A percentile compares a stretch with the other conserved stretches of the same genome.
These are phyloP conservation scores for Penicillium psychrofluorescens DNA, from an alignment of 495 filamentous ascomycete genomes.

Conservation along the genomic window DNA sequence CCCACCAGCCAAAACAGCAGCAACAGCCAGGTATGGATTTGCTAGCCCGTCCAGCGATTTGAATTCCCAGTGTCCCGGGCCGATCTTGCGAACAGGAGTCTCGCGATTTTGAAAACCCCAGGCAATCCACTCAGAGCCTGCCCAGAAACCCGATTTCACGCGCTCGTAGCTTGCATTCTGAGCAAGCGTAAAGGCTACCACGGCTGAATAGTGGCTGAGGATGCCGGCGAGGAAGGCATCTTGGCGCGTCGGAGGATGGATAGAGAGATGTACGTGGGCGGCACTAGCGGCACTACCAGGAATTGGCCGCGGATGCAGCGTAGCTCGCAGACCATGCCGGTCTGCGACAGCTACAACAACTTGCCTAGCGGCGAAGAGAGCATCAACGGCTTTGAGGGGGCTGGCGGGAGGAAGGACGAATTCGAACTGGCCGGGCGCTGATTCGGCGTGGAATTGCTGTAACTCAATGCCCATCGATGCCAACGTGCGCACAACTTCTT, in stretches of 20 bases:
- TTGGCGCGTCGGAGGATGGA: conserved; percentile 19
- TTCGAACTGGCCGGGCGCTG: conserved; percentile 71
- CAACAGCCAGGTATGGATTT: conserved; percentile 40
- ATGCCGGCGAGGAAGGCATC: conserved; percentile 33
- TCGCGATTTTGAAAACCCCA: conserved; percentile 42
- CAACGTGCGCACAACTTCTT: conserved; percentile 55
- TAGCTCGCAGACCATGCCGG: conserved; percentile 52
- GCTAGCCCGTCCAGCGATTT: conserved; percentile 34
- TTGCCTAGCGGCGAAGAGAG: conserved; percentile 63
- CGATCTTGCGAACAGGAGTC: conserved; percentile 34
- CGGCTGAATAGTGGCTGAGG: conserved; percentile 20
- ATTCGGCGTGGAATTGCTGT: conserved; percentile 73
- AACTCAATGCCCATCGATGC: conserved; percentile 55
- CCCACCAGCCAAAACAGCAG: conserved; percentile 61
- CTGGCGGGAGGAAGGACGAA: conserved; percentile 61
- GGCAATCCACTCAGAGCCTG: conserved; percentile 35
- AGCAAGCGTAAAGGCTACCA: conserved; percentile 31
- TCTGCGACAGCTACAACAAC: conserved; percentile 47
- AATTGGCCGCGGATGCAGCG: conserved; percentile 68
- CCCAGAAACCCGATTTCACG: conserved; percentile 48
- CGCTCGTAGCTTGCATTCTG: conserved; percentile 36
- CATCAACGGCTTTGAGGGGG: conserved; percentile 65
- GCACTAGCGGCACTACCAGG: conserved; percentile 26
- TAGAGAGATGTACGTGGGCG: conserved; percentile 40
- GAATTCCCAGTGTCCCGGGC: conserved; percentile 31